Base-by-base conservation (phyloP, 2,329 filamentous ascomycete genomes). In the Blastomyces parvus region DNA sequence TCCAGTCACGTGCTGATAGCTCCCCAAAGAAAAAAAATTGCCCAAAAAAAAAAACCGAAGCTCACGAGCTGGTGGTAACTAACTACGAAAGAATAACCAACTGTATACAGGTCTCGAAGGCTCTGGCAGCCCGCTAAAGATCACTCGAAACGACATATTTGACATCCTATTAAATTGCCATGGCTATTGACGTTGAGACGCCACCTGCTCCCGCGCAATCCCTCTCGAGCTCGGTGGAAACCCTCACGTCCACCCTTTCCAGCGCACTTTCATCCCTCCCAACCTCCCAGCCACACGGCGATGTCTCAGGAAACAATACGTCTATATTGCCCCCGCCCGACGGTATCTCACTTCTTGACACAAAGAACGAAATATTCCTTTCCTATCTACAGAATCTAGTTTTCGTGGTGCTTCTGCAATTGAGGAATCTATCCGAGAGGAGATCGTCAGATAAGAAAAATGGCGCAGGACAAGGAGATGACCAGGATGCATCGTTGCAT, bases 351-450 rank as follows among this genome's bases (percentile, higher is more conserved):
- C 85, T 99, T 0, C 87, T 99, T 71, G 91, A 97, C 73, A 86
- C 90, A 67, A 99, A 99, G 79, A 97, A 95, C 77, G 94, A 99
- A 74, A 83, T 99, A n/a, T 86, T 99, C 22, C 86, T 99, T 48
- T 93, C 93, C 3, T 99, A 99, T 76, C 82, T 99, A 0, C 93
- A 99, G 71, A 95, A 96, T 71, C 85, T 97, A 3, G 90, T 94
- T 55, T 96, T 96, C 69, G 80, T 96, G 50, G 88, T 96, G 55
- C 80, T 96, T 1, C 77, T 95, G 46, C 93, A 95, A 71, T 76
- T 97, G 25, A 86, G 90, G 42, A 69, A 64, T 85, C 86, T 72
- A 65, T 76, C 42, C 70, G 73, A 65, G 64, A 72, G 40, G 19
- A 67, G 66, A 53, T 17, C 25, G 55, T 11, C 17, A 3, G 69